Percentiles rank a stretch among this genome's conserved stretches.
phyloP scores from a whole-genome alignment of 169 alveolate genomes.

The Eimeria maxima region DNA sequence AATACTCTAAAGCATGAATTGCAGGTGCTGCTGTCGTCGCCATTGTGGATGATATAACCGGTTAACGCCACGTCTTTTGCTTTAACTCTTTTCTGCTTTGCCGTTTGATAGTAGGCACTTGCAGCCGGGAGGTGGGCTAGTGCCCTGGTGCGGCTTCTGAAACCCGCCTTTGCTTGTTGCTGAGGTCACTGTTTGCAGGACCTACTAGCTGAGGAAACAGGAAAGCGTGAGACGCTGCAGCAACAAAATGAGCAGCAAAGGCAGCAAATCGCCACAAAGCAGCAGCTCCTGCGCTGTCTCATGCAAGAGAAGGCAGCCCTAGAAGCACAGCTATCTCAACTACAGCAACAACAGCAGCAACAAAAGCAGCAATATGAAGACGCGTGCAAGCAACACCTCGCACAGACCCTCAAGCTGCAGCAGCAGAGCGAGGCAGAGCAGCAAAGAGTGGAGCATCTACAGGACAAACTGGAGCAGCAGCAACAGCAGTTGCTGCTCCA shows the following conservation, averaged over 20 bases:
- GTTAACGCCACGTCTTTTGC: neutral
- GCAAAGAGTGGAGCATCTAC: conserved; percentile 19
- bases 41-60: neutral
- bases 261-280: conserved; percentile 50
- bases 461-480: conserved; percentile 49
- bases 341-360: conserved; percentile 48
- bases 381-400: conserved; percentile 46
- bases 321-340: conserved; percentile 46
- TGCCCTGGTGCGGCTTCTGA: neutral
- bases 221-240: conserved; percentile 27
- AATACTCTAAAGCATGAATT: conserved; percentile 47
- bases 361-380: conserved; percentile 35
- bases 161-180: neutral
- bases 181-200: conserved; percentile 10
- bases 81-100: neutral
- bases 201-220: conserved; percentile 50
- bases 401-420: conserved; percentile 51
- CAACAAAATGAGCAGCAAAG: conserved; percentile 68
- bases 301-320: conserved; percentile 64
- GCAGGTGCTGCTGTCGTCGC: conserved; percentile 5
- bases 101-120: neutral
- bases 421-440: conserved; percentile 32
- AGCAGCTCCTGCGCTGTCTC: conserved; percentile 72
- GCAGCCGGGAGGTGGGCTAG: neutral
- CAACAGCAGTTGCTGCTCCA: conserved; percentile 66